Percentiles rank a stretch among this genome's conserved stretches.
Evolutionary conservation across 805 yeast genomes (phyloP).

Genomic region (Metschnikowia reukaufii): DNA sequence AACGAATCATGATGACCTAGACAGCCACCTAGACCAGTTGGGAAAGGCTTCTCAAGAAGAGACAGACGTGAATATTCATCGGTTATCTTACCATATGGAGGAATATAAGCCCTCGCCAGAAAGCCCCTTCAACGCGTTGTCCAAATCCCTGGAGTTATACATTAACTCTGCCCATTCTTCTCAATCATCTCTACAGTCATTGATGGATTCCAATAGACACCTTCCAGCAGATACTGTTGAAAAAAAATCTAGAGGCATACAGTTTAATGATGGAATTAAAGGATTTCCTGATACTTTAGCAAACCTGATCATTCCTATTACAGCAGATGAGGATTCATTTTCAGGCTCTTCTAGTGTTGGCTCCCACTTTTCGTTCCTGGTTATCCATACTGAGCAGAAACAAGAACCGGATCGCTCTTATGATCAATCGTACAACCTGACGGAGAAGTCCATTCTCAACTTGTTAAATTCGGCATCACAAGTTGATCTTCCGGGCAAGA

Average conservation of each 20-base stretch:
- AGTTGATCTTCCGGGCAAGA: constrained; percentile 3
- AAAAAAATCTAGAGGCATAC: constrained; percentile 26
- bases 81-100: constrained; percentile 31
- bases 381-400: background rate
- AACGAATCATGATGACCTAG: constrained; percentile 29
- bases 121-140: constrained; percentile 35
- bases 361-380: constrained; percentile 6
- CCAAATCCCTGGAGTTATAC: constrained; percentile 25
- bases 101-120: constrained; percentile 20
- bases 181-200: constrained; percentile 34
- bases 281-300: constrained; percentile 43
- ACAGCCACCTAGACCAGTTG: constrained; percentile 36
- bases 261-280: constrained; percentile 43
- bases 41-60: constrained; percentile 26
- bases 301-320: constrained; percentile 30
- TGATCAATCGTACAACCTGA: constrained; percentile 35
- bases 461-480: constrained; percentile 29
- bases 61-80: constrained; percentile 36
- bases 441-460: constrained; percentile 43
- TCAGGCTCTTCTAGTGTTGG: constrained; percentile 11
- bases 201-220: constrained; percentile 21
- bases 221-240: constrained; percentile 14
- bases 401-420: constrained; percentile 23
- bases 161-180: constrained; percentile 32
- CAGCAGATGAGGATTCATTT: constrained; percentile 14